phyloP scores from a whole-genome alignment of 139 green algal genomes.

The Picochlorum sp. region DNA sequence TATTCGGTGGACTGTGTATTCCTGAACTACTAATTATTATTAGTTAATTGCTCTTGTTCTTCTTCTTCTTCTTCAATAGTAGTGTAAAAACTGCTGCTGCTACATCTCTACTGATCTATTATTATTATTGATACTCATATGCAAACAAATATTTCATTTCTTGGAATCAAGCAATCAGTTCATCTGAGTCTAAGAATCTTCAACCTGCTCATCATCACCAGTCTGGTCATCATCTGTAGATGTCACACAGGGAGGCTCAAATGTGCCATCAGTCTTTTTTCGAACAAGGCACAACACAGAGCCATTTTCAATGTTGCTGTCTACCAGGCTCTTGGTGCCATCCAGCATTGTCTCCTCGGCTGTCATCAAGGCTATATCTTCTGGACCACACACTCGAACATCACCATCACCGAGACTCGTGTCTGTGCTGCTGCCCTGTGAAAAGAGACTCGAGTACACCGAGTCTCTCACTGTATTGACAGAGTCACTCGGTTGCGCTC shows the following conservation, averaged over 20 bases:
- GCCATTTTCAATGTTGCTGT: conserved; percentile 78
- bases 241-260: not conserved
- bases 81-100: too few relatives aligned
- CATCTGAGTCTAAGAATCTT: too few relatives aligned
- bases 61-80: too few relatives aligned
- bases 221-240: not conserved
- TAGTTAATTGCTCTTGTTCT: too few relatives aligned
- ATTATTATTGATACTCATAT: too few relatives aligned
- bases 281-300: conserved; percentile 63
- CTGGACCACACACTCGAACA: conserved; percentile 20
- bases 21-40: too few relatives aligned
- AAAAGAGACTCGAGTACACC: conserved; percentile 57
- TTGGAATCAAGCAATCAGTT: too few relatives aligned
- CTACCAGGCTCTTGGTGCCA: conserved; percentile 68
- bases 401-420: conserved; percentile 25
- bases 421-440: conserved; percentile 22
- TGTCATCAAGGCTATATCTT: conserved; percentile 37
- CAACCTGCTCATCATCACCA: not conserved
- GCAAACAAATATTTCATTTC: too few relatives aligned
- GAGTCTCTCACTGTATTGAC: conserved; percentile 60
- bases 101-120: too few relatives aligned
- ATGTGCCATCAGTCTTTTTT: conserved; percentile 35
- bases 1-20: conserved; percentile 41
- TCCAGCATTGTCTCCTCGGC: conserved; percentile 35
- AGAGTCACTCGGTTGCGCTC: conserved; percentile 76